Base-by-base conservation (phyloP, 2,329 filamentous ascomycete species). In the Botrytis fragariae region DNA sequence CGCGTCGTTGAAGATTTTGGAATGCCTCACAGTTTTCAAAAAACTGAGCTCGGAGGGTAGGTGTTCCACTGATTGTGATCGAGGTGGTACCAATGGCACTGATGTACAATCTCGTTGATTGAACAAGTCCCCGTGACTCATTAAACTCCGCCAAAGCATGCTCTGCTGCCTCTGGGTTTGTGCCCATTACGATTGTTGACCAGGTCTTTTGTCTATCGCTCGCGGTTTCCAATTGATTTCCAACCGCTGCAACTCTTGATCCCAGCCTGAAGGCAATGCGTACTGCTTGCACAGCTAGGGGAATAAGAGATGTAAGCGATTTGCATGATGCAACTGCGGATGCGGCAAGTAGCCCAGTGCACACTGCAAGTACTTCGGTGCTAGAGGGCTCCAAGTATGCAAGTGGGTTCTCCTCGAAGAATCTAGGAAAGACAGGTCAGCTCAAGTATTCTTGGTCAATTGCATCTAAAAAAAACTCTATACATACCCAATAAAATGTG, bases 401-500 rank as follows among this genome's bases (percentile, higher is more conserved):
- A 44, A 70, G 57, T 45, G 65, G 72, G 25, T 70, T 35, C 57
- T 62, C 65, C 39, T 73, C 72, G 12, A 74, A 74, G 42, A 74
- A 74, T 69, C 54, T 72, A 44, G 22, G 32, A 37, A 39, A 44
- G 18, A 60, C n/a, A 6, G 18, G 54, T 74, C 39, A 72, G 44
- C 18, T 18, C 20, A 29, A 73, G 45, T 57, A 20, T 3, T 5
- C 32, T 57, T 32, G 7, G 32, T 62, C 18, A 12, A 42, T 18
- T 9, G 2, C 1, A 8, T 44, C 32, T 1, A 8, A 18, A 16
- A 18, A 16, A 22, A 61, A 45, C n/a, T 39, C 10, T 61, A 7
- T 8, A 83, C 87, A 77, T 84, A 91, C 86, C 91, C 89, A 76
- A 93, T 90, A 81, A 90, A 92, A 80, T 92, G 90, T 65, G 87